A percentile compares a stretch with the other conserved stretches of the same genome.
phyloP scores from a whole-genome alignment of 345 rosid species.

The Dovyalis caffra region DNA sequence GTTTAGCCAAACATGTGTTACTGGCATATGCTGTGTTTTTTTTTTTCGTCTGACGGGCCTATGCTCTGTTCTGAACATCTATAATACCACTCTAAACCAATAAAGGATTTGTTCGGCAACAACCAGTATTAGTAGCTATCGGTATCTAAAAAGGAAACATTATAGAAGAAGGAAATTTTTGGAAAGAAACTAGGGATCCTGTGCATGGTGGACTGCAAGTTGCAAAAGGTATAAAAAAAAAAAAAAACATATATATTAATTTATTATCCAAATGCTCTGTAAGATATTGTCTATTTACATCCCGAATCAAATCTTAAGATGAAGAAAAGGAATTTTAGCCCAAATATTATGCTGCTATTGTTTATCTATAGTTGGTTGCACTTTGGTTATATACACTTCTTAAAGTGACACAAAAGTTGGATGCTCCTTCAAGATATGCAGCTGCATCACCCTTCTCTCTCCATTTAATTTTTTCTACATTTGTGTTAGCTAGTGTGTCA shows the following conservation, averaged over 20 bases:
- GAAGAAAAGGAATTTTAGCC: conserved; percentile 10
- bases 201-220: conserved; percentile 24
- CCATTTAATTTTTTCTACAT: background rate
- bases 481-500: background rate
- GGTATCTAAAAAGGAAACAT: conserved; percentile 2
- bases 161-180: background rate
- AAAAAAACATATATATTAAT: background rate
- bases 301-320: conserved; percentile 32
- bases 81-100: conserved; percentile 7
- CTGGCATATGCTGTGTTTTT: too few species aligned
- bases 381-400: conserved; percentile 1
- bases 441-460: background rate
- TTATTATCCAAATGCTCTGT: background rate
- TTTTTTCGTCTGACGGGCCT: background rate
- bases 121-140: conserved; percentile 7
- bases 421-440: background rate
- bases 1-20: background rate
- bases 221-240: conserved; percentile 5
- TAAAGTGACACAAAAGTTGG: background rate
- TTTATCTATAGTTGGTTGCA: conserved; percentile 5
- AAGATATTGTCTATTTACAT: background rate
- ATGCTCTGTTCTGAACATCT: background rate
- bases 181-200: background rate
- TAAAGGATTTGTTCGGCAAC: conserved; percentile 31
- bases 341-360: conserved; percentile 11